Percentiles rank a stretch among this genome's conserved stretches.
Conservation (phyloP, 2,329 filamentous ascomycete genomes). For the Cladosporium sp. region DNA sequence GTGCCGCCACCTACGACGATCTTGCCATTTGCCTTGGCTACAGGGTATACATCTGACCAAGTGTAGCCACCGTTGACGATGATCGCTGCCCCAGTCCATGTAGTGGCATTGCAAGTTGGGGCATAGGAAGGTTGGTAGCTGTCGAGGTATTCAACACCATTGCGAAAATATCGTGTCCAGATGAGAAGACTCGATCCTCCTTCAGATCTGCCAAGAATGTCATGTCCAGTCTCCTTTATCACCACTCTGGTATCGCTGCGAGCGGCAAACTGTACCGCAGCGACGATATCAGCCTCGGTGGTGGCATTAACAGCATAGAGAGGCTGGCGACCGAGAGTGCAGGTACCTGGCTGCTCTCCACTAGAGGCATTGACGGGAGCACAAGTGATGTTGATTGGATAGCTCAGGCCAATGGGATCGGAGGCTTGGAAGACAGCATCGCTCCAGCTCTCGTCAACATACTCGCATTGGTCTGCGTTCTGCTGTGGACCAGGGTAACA, state of each 20-base stretch:
- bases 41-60: conserved; percentile 36
- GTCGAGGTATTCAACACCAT: conserved; percentile 33
- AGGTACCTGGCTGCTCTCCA: conserved; percentile 27
- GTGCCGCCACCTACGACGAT: conserved; percentile 32
- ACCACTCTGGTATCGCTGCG: conserved; percentile 43
- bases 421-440: conserved; percentile 32
- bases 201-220: conserved; percentile 42
- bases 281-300: conserved; percentile 37
- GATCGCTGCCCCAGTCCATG: conserved; percentile 37
- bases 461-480: conserved; percentile 29
- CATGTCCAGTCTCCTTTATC: conserved; percentile 60
- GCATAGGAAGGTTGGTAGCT: conserved; percentile 27
- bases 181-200: conserved; percentile 35
- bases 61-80: conserved; percentile 36
- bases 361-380: conserved; percentile 29
- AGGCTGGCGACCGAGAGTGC: conserved; percentile 29
- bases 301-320: conserved; percentile 40
- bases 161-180: conserved; percentile 34
- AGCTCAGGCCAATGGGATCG: conserved; percentile 32
- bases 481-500: conserved; percentile 38
- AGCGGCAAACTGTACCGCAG: conserved; percentile 41
- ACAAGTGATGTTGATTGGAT: conserved; percentile 33
- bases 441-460: conserved; percentile 29
- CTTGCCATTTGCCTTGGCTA: conserved; percentile 30
- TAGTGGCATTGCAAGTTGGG: conserved; percentile 26